Conservation (phyloP, 768 basidiomycete genomes). For the Tremella mesenterica region DNA sequence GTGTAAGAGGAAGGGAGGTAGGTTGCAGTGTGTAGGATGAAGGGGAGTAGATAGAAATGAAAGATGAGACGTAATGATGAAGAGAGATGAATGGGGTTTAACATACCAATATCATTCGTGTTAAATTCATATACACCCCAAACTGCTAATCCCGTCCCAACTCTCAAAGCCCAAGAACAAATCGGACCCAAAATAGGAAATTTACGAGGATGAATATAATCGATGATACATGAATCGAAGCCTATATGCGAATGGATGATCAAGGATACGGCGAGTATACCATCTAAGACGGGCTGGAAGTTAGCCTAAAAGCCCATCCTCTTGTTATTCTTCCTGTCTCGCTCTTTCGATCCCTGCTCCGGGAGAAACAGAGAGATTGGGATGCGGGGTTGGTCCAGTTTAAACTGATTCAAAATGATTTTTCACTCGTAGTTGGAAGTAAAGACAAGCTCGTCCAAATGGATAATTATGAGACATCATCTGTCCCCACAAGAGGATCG, state of each 20-base stretch:
- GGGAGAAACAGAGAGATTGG: constrained; percentile 3
- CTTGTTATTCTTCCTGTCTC: too few species aligned
- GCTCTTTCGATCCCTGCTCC: too few species aligned
- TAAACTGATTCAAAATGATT: too few species aligned
- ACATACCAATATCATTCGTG: constrained; percentile 91
- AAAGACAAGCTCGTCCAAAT: background rate
- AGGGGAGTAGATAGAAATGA: background rate
- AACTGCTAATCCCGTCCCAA: constrained; percentile 69
- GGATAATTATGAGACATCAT: background rate
- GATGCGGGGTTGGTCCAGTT: background rate
- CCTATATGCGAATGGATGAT: constrained; percentile 95
- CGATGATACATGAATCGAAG: constrained; percentile 60
- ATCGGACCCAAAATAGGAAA: constrained; percentile 71
- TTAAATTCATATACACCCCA: constrained; percentile 93
- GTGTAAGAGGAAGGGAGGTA: background rate
- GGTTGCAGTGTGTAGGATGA: background rate
- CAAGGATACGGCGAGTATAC: constrained; percentile 73
- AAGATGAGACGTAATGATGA: background rate
- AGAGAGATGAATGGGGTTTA: background rate
- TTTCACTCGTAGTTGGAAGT: too few species aligned
- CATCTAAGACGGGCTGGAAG: constrained; percentile 67
- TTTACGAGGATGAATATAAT: constrained; percentile 90
- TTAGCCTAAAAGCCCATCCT: background rate
- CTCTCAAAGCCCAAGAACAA: constrained; percentile 65
- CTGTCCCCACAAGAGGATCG: background rate